phyloP scores from a whole-genome alignment of 148 eudicot genomes.

The Tetragonia tetragonoides region DNA sequence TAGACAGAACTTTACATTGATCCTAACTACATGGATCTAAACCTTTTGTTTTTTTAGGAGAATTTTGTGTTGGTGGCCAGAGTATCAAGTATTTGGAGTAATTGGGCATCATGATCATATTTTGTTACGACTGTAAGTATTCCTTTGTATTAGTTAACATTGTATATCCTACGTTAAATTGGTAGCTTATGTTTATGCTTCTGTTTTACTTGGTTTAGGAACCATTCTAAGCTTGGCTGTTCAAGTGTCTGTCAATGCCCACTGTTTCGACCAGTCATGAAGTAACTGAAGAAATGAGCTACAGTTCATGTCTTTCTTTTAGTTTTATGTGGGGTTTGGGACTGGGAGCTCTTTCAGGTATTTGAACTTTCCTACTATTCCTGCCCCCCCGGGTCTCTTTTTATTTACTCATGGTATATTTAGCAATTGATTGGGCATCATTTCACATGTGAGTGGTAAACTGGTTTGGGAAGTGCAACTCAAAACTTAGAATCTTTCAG shows the following conservation, averaged over 20 bases:
- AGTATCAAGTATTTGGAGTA: conserved; percentile 29
- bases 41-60: conserved; percentile 20
- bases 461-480: not conserved
- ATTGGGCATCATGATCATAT: conserved; percentile 33
- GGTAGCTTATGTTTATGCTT: not conserved
- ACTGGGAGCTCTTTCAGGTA: conserved; percentile 53
- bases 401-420: not conserved
- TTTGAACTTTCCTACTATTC: conserved; percentile 2
- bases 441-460: not conserved
- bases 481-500: not conserved
- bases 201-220: conserved; percentile 15
- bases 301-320: conserved; percentile 31
- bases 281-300: conserved; percentile 31
- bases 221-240: conserved; percentile 6
- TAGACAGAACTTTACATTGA: not conserved
- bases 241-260: conserved; percentile 27
- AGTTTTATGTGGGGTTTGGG: conserved; percentile 18
- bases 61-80: conserved; percentile 25
- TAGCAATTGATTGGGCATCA: not conserved
- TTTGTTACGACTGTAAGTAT: conserved; percentile 39
- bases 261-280: conserved; percentile 21
- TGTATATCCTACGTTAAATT: not conserved
- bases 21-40: not conserved
- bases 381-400: not conserved
- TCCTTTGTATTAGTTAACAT: not conserved